A percentile compares a stretch with the other conserved stretches of the same genome.
Evolutionary conservation across 2,329 filamentous ascomycete genomes (phyloP).

Genomic region (Davidsoniella neocaledoniae): DNA sequence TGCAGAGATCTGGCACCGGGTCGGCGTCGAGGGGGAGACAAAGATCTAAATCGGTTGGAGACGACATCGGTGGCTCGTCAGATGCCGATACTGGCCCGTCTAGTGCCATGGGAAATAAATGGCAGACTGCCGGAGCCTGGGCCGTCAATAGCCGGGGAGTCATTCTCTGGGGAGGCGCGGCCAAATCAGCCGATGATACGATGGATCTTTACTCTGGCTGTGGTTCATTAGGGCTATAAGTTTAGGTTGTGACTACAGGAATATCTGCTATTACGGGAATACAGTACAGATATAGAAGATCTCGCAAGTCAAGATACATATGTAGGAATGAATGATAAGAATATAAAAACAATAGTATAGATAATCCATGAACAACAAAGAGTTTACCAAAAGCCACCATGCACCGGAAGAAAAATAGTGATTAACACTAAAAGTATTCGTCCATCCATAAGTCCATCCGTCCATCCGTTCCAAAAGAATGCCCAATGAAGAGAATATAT

Average conservation of each 20-base stretch:
- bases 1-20: background rate
- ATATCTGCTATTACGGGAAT: background rate
- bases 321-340: background rate
- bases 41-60: conserved; percentile 13
- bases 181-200: conserved; percentile 30
- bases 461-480: too few relatives aligned
- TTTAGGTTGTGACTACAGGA: background rate
- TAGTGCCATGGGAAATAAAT: conserved; percentile 37
- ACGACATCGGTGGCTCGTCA: background rate
- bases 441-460: too few relatives aligned
- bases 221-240: conserved; percentile 20
- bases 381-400: background rate
- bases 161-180: conserved; percentile 34
- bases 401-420: background rate
- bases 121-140: conserved; percentile 37
- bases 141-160: conserved; percentile 32
- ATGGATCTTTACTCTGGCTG: conserved; percentile 36
- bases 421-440: too few relatives aligned
- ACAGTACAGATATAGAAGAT: background rate
- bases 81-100: conserved; percentile 21
- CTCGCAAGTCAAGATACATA: background rate
- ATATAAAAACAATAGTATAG: background rate
- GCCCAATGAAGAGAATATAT: too few relatives aligned
- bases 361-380: background rate
- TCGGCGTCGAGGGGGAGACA: conserved; percentile 15